Evolutionary conservation across 2,329 filamentous ascomycete species (phyloP).

Genomic region (Acrodontium crateriforme): DNA sequence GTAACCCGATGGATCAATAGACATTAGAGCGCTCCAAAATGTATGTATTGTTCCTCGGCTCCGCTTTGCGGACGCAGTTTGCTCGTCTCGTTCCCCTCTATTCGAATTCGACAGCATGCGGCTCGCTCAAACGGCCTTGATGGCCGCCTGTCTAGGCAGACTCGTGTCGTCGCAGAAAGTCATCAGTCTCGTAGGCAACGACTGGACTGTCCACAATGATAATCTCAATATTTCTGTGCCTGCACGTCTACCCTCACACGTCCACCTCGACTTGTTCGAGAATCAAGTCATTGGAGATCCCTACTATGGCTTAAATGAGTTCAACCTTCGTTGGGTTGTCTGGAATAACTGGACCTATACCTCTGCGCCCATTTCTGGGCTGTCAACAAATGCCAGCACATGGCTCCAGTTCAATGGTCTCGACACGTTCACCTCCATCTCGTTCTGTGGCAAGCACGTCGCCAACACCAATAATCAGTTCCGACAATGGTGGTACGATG

Average conservation of each 20-base stretch:
- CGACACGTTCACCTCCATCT: conserved; percentile 46
- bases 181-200: conserved; percentile 26
- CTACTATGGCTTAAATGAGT: conserved; percentile 46
- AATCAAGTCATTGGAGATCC: conserved; percentile 39
- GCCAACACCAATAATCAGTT: conserved; percentile 50
- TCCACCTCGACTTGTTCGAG: conserved; percentile 43
- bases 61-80: too few species aligned
- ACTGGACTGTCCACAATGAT: conserved; percentile 25
- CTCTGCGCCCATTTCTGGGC: conserved; percentile 29
- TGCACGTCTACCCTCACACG: conserved; percentile 43
- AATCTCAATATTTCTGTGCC: conserved; percentile 39
- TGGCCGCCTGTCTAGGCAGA: too few species aligned
- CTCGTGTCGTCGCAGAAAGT: conserved; percentile 19
- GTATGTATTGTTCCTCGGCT: too few species aligned
- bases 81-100: too few species aligned
- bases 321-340: conserved; percentile 46
- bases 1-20: too few species aligned
- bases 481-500: conserved; percentile 46
- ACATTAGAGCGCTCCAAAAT: too few species aligned
- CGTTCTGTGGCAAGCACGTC: conserved; percentile 40
- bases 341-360: conserved; percentile 48
- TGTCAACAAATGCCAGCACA: conserved; percentile 32
- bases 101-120: too few species aligned
- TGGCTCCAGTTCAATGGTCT: conserved; percentile 49
- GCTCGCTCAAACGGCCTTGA: too few species aligned